Evolutionary conservation across 2,329 filamentous ascomycete genomes (phyloP).

Genomic region (Cercospora sesami): DNA sequence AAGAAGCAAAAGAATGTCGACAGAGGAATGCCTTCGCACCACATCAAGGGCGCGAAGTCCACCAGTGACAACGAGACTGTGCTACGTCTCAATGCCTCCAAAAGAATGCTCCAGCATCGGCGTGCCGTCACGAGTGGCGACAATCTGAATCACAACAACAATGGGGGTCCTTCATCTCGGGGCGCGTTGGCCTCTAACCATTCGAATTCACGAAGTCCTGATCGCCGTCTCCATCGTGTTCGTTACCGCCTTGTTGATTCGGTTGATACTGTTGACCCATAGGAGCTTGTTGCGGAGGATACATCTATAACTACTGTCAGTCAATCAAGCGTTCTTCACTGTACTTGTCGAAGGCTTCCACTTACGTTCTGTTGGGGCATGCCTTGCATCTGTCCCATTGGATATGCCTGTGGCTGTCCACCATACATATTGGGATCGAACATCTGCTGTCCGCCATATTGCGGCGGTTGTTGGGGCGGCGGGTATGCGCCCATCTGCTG

Average conservation of each 20-base stretch:
- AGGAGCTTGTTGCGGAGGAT: conserved; percentile 32
- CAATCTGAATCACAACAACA: not conserved
- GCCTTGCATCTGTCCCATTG: conserved; percentile 36
- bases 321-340: conserved; percentile 18
- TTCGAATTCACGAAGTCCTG: conserved; percentile 41
- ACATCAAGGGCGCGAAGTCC: not conserved
- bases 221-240: conserved; percentile 49
- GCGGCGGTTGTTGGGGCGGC: conserved; percentile 75
- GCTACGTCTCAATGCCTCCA: not conserved
- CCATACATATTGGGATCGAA: conserved; percentile 80
- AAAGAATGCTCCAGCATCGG: not conserved
- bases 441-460: conserved; percentile 74
- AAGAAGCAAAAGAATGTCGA: not conserved
- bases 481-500: conserved; percentile 79
- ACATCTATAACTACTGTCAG: conserved; percentile 30
- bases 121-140: not conserved
- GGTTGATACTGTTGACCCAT: conserved; percentile 46
- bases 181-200: conserved; percentile 21
- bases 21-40: not conserved
- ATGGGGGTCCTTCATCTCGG: not conserved
- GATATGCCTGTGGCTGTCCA: conserved; percentile 31
- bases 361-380: conserved; percentile 35
- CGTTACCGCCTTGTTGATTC: conserved; percentile 40
- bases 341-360: not conserved
- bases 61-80: not conserved